phyloP scores from a whole-genome alignment of 2,329 filamentous ascomycete genomes.

The Orbilia javanica region DNA sequence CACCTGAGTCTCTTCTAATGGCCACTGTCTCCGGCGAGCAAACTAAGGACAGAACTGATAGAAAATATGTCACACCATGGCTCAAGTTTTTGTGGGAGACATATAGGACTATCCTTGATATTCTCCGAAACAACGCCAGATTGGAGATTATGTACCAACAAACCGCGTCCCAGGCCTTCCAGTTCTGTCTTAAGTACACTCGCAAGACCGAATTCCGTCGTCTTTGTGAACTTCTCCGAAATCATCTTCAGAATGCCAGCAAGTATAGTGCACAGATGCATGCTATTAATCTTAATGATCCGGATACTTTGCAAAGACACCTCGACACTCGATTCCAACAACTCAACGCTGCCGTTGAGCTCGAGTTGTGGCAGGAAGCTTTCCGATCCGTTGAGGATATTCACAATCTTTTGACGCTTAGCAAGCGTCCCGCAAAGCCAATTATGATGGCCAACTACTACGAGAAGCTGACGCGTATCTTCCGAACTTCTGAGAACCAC shows the following conservation, averaged over 20 bases:
- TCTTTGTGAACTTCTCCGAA: slow-evolving; percentile 96
- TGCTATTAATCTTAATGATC: slow-evolving; percentile 97
- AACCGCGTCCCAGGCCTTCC: slow-evolving; percentile 97
- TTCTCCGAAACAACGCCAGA: slow-evolving; percentile 98
- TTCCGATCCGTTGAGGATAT: slow-evolving; percentile 99
- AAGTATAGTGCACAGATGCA: slow-evolving; percentile 99
- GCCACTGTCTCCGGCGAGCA: slow-evolving; percentile 98
- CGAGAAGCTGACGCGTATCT: slow-evolving; percentile 98
- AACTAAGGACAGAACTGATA: slow-evolving; percentile 95
- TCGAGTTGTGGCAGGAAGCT: slow-evolving; percentile 98
- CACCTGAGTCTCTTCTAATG: slow-evolving; percentile 95
- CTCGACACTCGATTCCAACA: slow-evolving; percentile 98
- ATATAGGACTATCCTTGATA: slow-evolving; percentile 97
- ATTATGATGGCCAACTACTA: slow-evolving; percentile 99
- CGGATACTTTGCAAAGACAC: slow-evolving; percentile 96
- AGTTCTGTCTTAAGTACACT: slow-evolving; percentile 98
- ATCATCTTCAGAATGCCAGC: slow-evolving; percentile 98
- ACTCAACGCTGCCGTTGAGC: slow-evolving; percentile 95
- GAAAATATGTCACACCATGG: slow-evolving; percentile 98
- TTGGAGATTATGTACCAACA: slow-evolving; percentile 98
- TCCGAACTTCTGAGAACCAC: slow-evolving; percentile 99
- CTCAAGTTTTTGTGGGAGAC: slow-evolving; percentile 99
- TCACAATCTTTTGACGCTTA: slow-evolving; percentile 94
- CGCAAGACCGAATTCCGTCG: slow-evolving; percentile 99
- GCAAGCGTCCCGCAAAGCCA: slow-evolving; percentile 98